Percentiles rank a stretch among this genome's conserved stretches.
Evolutionary conservation across 768 basidiomycete genomes (phyloP).

Genomic region (Dioszegia hungarica): DNA sequence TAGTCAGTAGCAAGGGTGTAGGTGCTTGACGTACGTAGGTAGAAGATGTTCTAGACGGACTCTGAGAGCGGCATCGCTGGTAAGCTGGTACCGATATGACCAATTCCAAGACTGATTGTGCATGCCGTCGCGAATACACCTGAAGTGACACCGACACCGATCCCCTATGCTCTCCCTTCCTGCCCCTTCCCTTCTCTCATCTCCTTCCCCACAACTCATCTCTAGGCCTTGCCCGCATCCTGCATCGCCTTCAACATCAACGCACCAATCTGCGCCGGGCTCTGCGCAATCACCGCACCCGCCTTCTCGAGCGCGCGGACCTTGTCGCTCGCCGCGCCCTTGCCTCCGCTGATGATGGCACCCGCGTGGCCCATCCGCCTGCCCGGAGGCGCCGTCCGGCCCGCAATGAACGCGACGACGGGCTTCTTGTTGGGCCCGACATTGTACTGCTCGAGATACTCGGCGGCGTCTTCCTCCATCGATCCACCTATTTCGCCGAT

Average conservation of each 20-base stretch:
- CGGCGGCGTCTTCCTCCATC: constrained; percentile 99
- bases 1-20: too few relatives aligned
- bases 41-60: too few relatives aligned
- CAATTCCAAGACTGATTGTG: too few relatives aligned
- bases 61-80: too few relatives aligned
- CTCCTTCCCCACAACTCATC: neutral
- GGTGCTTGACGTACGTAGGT: too few relatives aligned
- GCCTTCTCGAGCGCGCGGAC: constrained; percentile 74
- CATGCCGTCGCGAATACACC: too few relatives aligned
- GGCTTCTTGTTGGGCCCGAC: constrained; percentile 85
- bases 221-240: constrained; percentile 37
- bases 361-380: constrained; percentile 98
- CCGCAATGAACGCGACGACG: constrained; percentile 96
- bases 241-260: constrained; percentile 73
- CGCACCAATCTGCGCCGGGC: constrained; percentile 87
- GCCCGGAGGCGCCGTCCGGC: constrained; percentile 94
- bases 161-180: neutral
- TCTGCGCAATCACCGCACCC: constrained; percentile 87
- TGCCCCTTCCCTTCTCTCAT: neutral
- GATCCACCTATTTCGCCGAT: constrained; percentile 99
- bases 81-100: too few relatives aligned
- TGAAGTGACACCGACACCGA: too few relatives aligned
- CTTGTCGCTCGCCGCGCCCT: constrained; percentile 94
- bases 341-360: constrained; percentile 96
- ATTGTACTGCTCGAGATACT: constrained; percentile 89